Base-by-base conservation (phyloP, 2,329 filamentous ascomycete genomes). In the Exophiala calicioides region DNA sequence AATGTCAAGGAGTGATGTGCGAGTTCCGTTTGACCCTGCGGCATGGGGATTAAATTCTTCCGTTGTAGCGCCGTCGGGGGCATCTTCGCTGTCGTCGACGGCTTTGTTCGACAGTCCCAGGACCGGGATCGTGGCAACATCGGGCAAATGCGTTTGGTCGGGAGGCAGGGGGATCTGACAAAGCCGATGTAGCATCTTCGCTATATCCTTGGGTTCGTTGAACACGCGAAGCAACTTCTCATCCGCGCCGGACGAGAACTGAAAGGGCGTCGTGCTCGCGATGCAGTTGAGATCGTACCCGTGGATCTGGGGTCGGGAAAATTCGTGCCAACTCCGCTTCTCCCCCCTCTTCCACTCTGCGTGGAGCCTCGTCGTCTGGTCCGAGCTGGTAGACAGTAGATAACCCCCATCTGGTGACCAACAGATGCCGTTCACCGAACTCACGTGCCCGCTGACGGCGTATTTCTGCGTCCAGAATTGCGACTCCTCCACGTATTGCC, bases 211-310 rank as follows among this genome's bases (percentile, higher is more conserved):
- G 4, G 93, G 93, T 68, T 95, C 84, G 61, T 86, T 84, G 67
- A 98, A 98, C 2, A 98, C 91, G 18, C 93, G 85, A 65, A 98
- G 80, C n/a, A 98, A 80, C 69, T 98, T 98, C 73, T 98, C 93
- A 57, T 98, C 93, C 3, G 93, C 93, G 5, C 93, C 93, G 2
- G 90, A 95, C 16, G 97, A 85, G 63, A 98, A 98, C 58, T 85
- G 85, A 5, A 81, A 77, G 5, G 79, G 68, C 5, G 81, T 83
- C 4, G 96, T 74, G 0, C 83, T 79, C 61, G 90, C 86, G 54
- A 97, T 84, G 66, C 93, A 97, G 72, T 97, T 98, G 44, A 98
- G 78, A 65, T 98, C 91, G 66, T 98, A 98, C 27, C 93, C 93
- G 65, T 98, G 93, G 56, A 98, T 98, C 65, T 98, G 93, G 3